Evolutionary conservation across 2,329 filamentous ascomycete genomes (phyloP).

Genomic region (Hypoxylon sp.): DNA sequence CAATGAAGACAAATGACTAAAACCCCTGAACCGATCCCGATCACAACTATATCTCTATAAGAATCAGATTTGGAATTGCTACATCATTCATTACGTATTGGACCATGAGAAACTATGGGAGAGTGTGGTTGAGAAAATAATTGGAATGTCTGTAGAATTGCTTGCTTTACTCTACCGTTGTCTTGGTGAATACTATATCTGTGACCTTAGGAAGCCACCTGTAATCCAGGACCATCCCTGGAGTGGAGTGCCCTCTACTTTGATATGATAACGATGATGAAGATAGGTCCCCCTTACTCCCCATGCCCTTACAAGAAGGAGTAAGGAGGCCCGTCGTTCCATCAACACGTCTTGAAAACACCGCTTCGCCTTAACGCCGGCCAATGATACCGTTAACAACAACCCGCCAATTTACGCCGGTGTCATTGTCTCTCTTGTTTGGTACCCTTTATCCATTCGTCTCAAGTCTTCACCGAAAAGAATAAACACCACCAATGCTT

Average conservation of each 20-base stretch:
- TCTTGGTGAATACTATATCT: slow-evolving; percentile 41
- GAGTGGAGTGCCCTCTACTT: slow-evolving; percentile 30
- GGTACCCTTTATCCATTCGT: slow-evolving; percentile 50
- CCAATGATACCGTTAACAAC: slow-evolving; percentile 49
- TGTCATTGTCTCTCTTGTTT: slow-evolving; percentile 46
- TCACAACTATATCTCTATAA: not conserved
- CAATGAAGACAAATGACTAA: slow-evolving; percentile 7
- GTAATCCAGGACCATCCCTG: slow-evolving; percentile 10
- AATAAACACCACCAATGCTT: slow-evolving; percentile 53
- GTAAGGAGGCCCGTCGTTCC: slow-evolving; percentile 14
- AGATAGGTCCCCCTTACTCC: slow-evolving; percentile 15
- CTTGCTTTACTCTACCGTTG: slow-evolving; percentile 30
- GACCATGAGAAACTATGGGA: not conserved
- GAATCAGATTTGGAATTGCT: not conserved
- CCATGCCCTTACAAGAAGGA: slow-evolving; percentile 16
- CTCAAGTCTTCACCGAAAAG: slow-evolving; percentile 45
- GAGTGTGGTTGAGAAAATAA: not conserved
- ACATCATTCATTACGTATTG: not conserved
- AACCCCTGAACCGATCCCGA: not conserved
- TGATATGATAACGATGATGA: slow-evolving; percentile 15
- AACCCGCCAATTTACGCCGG: slow-evolving; percentile 50
- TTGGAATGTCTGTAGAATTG: slow-evolving; percentile 24
- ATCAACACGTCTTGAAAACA: slow-evolving; percentile 20
- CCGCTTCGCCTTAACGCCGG: slow-evolving; percentile 49
- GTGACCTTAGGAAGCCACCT: slow-evolving; percentile 16